Evolutionary conservation across 768 basidiomycete species (phyloP), one percentile per base, ranked within the genome.

Genomic region (Rhizopogon salebrosus): DNA sequence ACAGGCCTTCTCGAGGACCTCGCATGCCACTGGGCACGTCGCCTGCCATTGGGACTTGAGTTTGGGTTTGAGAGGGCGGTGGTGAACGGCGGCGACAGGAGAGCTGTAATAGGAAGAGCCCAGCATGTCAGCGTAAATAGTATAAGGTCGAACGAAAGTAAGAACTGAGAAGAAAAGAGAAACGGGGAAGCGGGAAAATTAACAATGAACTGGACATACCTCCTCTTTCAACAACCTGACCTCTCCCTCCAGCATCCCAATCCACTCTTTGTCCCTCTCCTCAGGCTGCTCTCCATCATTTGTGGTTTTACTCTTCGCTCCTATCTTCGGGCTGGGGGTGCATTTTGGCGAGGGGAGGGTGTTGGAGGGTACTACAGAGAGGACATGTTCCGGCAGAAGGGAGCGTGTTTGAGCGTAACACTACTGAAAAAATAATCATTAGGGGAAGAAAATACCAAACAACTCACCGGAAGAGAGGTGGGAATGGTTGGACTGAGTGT

Each of bases 191-290:
- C n/a, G n/a, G 35, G 18, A n/a, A n/a, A n/a, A n/a, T 27, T 41
- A 49, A 9, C 6, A 31, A 10, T 10, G 27, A 10, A 9, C 5
- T 5, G 4, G 18, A 45, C 54, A 11, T 42, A 82, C 85, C 77
- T 85, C 83, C 60, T 78, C 76, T 57, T 75, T 82, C 53, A 89
- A 68, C 39, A 72, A 62, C 39, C 67, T 68, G 36, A 89, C 80
- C 62, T 92, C 89, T 43, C 78, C 78, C 60, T 90, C 87, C 4
- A 92, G 72, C 53, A 72, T 68, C 56, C 68, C 73, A 27, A 91
- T 89, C 48, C 77, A 75, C 51, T 77, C 80, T 62, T 86, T 85
- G 60, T 89, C 85, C 24, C 66, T 66, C 14, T 71, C 72, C 27
- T n/a, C n/a, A n/a, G n/a, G n/a, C n/a, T 75, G 74, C 57, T 83